These are phyloP conservation scores for Blumeriella jaapii DNA, from an alignment of 2,329 filamentous ascomycete genomes.

Conservation along the genomic window DNA sequence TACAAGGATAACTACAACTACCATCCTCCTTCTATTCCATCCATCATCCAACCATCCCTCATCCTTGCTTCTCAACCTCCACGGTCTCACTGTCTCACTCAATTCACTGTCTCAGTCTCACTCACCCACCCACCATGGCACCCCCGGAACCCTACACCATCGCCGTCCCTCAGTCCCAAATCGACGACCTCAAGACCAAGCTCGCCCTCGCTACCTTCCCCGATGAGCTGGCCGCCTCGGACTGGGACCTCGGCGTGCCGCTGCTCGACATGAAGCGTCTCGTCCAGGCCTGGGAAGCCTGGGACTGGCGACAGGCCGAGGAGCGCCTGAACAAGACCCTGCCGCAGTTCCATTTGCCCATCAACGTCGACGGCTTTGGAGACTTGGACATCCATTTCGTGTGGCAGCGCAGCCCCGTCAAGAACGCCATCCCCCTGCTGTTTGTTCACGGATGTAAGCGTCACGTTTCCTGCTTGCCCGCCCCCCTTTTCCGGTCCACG, in stretches of 20 bases:
- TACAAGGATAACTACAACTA: too few relatives aligned
- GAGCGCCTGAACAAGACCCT: slow-evolving; percentile 40
- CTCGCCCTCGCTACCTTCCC: slow-evolving; percentile 43
- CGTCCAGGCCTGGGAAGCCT: slow-evolving; percentile 43
- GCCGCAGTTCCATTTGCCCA: slow-evolving; percentile 43
- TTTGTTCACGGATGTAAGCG: slow-evolving; percentile 47
- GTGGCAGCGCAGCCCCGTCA: slow-evolving; percentile 38
- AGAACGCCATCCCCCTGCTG: slow-evolving; percentile 44
- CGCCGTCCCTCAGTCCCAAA: slow-evolving; percentile 36
- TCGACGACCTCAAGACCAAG: slow-evolving; percentile 44
- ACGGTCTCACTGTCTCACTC: too few relatives aligned
- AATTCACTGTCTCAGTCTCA: neutral
- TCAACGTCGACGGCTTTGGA: slow-evolving; percentile 47
- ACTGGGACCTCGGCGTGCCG: slow-evolving; percentile 48
- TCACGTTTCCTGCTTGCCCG: neutral
- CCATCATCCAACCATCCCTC: too few relatives aligned
- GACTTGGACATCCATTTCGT: slow-evolving; percentile 53
- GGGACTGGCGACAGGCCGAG: slow-evolving; percentile 52
- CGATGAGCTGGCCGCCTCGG: slow-evolving; percentile 40
- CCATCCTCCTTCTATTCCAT: too few relatives aligned
- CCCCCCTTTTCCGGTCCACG: neutral
- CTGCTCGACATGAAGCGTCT: slow-evolving; percentile 48
- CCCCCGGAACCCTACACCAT: slow-evolving; percentile 34
- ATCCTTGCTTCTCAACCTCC: neutral
- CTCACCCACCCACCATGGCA: slow-evolving; percentile 1